phyloP scores from a whole-genome alignment of 257 asterid species.

The Solanum bulbocastanum region DNA sequence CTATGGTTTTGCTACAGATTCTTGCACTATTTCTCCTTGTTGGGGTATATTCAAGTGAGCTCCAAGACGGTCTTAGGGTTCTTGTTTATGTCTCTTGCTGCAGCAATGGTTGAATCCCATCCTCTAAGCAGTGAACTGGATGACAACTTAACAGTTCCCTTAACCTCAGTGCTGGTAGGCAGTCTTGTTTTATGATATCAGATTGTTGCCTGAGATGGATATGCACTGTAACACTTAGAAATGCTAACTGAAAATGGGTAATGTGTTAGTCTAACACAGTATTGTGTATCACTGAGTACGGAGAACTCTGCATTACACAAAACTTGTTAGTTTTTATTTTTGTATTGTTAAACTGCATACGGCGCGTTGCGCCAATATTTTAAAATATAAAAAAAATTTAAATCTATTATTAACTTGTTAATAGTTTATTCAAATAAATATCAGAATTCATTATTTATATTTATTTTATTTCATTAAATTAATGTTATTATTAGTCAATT shows the following conservation, averaged over 20 bases:
- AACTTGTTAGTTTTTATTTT: background rate
- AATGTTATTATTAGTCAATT: too few relatives aligned
- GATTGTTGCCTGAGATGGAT: background rate
- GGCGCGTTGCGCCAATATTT: too few relatives aligned
- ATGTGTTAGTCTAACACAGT: background rate
- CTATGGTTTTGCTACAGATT: slow-evolving; percentile 35
- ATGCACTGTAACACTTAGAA: background rate
- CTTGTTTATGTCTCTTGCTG: slow-evolving; percentile 49
- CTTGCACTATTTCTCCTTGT: slow-evolving; percentile 70
- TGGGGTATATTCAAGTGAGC: slow-evolving; percentile 67
- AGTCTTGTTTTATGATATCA: slow-evolving; percentile 38
- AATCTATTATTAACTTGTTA: too few relatives aligned
- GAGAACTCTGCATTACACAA: background rate
- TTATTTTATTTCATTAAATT: too few relatives aligned
- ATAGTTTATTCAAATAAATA: too few relatives aligned
- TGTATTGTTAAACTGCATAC: background rate
- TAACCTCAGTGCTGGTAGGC: slow-evolving; percentile 55
- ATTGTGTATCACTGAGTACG: background rate
- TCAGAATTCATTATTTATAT: too few relatives aligned
- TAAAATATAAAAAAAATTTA: too few relatives aligned
- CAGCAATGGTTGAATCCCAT: slow-evolving; percentile 86
- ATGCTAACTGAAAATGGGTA: background rate
- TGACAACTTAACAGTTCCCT: slow-evolving; percentile 88
- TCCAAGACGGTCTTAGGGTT: slow-evolving; percentile 46
- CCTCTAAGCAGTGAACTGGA: slow-evolving; percentile 76